Evolutionary conservation across 139 green algal species (phyloP).

Genomic region (Tetradesmus lagerheimii): DNA sequence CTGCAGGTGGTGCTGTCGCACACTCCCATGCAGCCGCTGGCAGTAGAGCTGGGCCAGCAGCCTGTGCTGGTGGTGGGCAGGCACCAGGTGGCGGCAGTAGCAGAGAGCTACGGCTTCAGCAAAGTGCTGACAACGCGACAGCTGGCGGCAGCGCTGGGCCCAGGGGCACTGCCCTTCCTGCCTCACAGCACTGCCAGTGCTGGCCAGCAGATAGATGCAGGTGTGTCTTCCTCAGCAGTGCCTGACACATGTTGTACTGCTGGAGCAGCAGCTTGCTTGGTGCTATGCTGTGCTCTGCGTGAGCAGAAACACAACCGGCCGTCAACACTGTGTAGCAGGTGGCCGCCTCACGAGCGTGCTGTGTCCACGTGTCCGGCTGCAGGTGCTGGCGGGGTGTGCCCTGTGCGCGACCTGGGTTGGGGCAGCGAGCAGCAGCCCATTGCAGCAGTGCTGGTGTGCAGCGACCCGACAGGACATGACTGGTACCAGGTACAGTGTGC

Average conservation of each 20-base stretch:
- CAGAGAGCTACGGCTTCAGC: conserved; percentile 78
- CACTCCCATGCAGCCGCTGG: conserved; percentile 78
- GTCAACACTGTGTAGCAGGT: background rate
- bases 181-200: background rate
- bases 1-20: conserved; percentile 86
- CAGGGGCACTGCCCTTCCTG: conserved; percentile 70
- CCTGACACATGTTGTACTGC: background rate
- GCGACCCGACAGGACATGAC: conserved; percentile 69
- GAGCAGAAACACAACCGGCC: background rate
- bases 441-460: conserved; percentile 76
- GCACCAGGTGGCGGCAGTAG: conserved; percentile 66
- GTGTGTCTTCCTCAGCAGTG: background rate
- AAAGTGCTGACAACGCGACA: conserved; percentile 62
- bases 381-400: background rate
- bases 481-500: conserved; percentile 60
- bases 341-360: background rate
- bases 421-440: conserved; percentile 70
- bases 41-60: conserved; percentile 48
- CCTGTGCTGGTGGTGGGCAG: conserved; percentile 79
- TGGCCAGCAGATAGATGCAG: background rate
- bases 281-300: too few species aligned
- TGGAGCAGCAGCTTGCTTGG: background rate
- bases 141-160: conserved; percentile 60
- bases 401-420: conserved; percentile 47
- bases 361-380: background rate